phyloP scores from a whole-genome alignment of 306 rosid genomes.

The Trichosanthes truncata region DNA sequence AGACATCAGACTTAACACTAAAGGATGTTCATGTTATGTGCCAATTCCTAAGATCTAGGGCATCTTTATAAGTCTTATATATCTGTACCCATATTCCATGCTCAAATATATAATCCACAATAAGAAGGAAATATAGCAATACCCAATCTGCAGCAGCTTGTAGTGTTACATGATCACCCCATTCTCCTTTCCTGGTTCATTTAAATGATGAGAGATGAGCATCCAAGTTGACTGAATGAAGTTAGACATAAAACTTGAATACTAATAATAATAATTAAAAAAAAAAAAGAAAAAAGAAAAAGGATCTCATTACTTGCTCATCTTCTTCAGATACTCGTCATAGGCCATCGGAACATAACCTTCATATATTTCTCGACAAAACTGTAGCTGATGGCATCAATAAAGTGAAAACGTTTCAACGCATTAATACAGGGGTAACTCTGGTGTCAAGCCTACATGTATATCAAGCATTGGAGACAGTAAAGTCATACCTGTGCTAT shows the following conservation, averaged over 20 bases:
- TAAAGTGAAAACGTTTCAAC: neutral
- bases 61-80: neutral
- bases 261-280: neutral
- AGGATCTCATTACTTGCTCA: constrained; percentile 51
- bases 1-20: neutral
- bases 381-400: constrained; percentile 46
- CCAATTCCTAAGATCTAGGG: neutral
- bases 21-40: neutral
- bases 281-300: neutral
- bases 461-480: neutral
- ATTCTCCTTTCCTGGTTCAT: constrained; percentile 82
- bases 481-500: constrained; percentile 49
- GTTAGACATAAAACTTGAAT: neutral
- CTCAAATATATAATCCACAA: neutral
- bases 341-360: constrained; percentile 88
- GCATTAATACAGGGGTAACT: neutral
- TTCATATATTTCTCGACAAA: constrained; percentile 38
- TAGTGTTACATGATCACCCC: constrained; percentile 98
- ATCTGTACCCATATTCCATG: neutral
- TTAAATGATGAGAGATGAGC: constrained; percentile 18
- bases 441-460: neutral
- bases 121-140: constrained; percentile 13
- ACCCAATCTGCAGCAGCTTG: constrained; percentile 99
- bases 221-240: constrained; percentile 7
- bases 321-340: constrained; percentile 66